Conservation (phyloP, 345 rosid genomes). For the Rhodomyrtus tomentosa region DNA sequence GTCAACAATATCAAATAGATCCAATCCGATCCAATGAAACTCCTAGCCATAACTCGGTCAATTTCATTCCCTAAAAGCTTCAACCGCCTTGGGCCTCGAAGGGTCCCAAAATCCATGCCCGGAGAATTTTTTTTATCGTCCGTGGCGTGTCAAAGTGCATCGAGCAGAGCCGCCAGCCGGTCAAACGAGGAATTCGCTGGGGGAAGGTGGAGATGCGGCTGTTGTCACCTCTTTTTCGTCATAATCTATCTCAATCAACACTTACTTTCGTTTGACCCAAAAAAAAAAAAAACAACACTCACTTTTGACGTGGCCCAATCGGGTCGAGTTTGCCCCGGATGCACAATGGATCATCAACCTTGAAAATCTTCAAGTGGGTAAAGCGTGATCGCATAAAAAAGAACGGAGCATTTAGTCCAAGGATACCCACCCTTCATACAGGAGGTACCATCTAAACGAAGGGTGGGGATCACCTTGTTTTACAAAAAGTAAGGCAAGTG, state of each 20-base stretch:
- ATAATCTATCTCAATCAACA: neutral
- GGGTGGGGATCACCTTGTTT: too few species aligned
- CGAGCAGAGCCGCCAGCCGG: neutral
- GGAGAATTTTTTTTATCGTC: neutral
- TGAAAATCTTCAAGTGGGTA: neutral
- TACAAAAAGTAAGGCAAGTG: too few species aligned
- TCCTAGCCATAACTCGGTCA: neutral
- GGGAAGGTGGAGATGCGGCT: neutral
- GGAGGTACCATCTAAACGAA: too few species aligned
- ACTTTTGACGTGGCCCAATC: neutral
- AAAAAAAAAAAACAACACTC: too few species aligned
- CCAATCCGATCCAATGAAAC: too few species aligned
- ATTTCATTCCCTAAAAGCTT: neutral
- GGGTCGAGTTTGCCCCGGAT: neutral
- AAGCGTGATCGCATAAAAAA: neutral
- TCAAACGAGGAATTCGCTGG: neutral
- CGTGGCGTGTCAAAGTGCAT: neutral
- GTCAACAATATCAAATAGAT: too few species aligned
- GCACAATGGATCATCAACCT: neutral
- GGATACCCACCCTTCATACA: too few species aligned
- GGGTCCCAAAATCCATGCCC: neutral
- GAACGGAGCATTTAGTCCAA: neutral
- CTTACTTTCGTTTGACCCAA: too few species aligned
- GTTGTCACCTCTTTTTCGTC: neutral
- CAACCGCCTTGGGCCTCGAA: neutral